Percentiles rank a stretch among this genome's conserved stretches.
These are phyloP conservation scores for Austroboletus niveus DNA, from an alignment of 1,284 basidiomycete genomes.

Conservation along the genomic window DNA sequence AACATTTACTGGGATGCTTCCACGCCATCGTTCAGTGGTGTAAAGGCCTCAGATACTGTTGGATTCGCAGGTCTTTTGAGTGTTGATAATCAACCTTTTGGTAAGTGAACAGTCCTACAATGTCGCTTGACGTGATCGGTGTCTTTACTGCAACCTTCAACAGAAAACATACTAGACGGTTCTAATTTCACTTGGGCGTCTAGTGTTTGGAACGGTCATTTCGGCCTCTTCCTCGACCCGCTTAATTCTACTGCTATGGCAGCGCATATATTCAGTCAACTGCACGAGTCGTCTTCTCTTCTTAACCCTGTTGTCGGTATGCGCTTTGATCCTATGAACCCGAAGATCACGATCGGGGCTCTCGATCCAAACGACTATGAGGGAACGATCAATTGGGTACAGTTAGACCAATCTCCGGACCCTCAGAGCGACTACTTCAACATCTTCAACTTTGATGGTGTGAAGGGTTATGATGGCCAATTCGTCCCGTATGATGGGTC, in stretches of 20 bases:
- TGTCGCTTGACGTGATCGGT: background rate
- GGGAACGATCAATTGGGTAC: conserved; percentile 33
- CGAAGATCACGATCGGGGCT: conserved; percentile 31
- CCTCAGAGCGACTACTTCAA: conserved; percentile 16
- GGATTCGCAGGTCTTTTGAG: conserved; percentile 26
- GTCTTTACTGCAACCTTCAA: background rate
- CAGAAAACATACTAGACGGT: conserved; percentile 26
- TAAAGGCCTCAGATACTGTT: conserved; percentile 18
- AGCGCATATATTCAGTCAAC: conserved; percentile 14
- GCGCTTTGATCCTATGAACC: conserved; percentile 29
- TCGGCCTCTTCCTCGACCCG: conserved; percentile 27
- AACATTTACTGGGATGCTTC: conserved; percentile 14
- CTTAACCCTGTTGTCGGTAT: conserved; percentile 34
- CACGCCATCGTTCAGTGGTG: conserved; percentile 17
- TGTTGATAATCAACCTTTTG: conserved; percentile 15
- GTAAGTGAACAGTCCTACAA: conserved; percentile 1
- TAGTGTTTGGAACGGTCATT: conserved; percentile 23
- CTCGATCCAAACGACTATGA: conserved; percentile 34
- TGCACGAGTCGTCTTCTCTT: conserved; percentile 23
- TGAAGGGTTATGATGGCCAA: conserved; percentile 31
- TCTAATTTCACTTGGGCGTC: conserved; percentile 2
- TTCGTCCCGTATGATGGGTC: conserved; percentile 21
- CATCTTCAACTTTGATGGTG: conserved; percentile 26
- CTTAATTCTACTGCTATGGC: conserved; percentile 13
- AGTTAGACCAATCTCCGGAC: conserved; percentile 20